Evolutionary conservation across 768 basidiomycete species (phyloP).

Genomic region (Gloeostereum incarnatum): DNA sequence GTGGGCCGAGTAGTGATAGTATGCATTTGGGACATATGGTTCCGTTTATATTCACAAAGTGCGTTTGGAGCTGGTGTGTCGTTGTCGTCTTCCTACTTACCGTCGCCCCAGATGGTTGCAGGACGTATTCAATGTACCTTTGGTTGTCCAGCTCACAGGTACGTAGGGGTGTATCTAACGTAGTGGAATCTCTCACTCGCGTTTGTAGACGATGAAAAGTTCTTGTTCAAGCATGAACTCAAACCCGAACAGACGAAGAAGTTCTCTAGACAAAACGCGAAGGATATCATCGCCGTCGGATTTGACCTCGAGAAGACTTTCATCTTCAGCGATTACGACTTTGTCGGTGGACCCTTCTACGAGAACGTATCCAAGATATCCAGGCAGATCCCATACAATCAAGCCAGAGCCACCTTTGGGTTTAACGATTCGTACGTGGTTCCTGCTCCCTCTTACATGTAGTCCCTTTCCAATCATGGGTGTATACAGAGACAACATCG

Average conservation of each 20-base stretch:
- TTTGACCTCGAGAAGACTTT: constrained; percentile 90
- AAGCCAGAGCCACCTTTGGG: constrained; percentile 92
- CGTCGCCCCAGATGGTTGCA: constrained; percentile 96
- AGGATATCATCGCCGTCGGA: constrained; percentile 94
- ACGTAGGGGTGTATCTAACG: constrained; percentile 8
- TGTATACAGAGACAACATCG: constrained; percentile 86
- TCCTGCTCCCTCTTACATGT: not conserved
- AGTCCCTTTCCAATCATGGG: not conserved
- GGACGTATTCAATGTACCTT: constrained; percentile 88
- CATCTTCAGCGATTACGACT: constrained; percentile 91
- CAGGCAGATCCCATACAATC: constrained; percentile 85
- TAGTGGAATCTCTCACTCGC: not conserved
- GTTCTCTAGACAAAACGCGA: constrained; percentile 82
- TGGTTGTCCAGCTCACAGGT: constrained; percentile 96
- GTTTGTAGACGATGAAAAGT: constrained; percentile 89
- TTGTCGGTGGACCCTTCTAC: constrained; percentile 89
- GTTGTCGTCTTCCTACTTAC: no score
- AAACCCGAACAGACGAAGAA: constrained; percentile 81
- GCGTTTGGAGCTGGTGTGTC: not conserved
- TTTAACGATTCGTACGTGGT: constrained; percentile 88
- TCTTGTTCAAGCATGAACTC: constrained; percentile 92
- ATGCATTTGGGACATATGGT: constrained; percentile 98
- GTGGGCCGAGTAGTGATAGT: constrained; percentile 93
- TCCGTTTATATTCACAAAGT: constrained; percentile 97
- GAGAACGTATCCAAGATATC: constrained; percentile 90